Evolutionary conservation across 805 yeast genomes (phyloP), one percentile per base, ranked within the genome.

Genomic region (Scheffersomyces lignosus): DNA sequence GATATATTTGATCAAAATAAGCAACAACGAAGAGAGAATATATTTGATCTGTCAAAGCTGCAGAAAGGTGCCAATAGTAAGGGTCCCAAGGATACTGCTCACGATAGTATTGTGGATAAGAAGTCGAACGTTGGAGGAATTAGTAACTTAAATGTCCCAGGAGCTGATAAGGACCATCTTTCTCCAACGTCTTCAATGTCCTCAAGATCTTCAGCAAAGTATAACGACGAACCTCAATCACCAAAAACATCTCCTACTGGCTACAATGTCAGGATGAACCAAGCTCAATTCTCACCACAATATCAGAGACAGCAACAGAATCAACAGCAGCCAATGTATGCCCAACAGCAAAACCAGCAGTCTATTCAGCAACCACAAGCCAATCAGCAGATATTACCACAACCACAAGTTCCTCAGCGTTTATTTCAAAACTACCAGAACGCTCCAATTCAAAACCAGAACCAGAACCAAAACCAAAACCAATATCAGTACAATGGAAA

Each of bases 181-280:
- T 62, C 70, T 4, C 69, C 71, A 1, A 54, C 66, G 1, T 62
- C 70, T 4, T 64, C 71, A 0, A 41, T 61, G 41, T 62, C 70
- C 2, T 60, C 68, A 5, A 56, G 53, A 29, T 45, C 60, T 12
- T 60, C 67, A 2, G 46, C 40, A 4, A 58, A 56, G 34, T 48
- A 49, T 14, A 41, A 49, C 10, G 72, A 66, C 14, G 64, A 64
- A 36, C 64, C 70, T 1, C 70, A 64, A 31, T 63, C 70, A 4
- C 74, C 74, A 0, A 66, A 58, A 27, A 59, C 71, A 2, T 63
- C 70, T 2, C 72, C 71, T 0, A 43, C 45, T 17, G 29, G 40
- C 8, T 43, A 26, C 31, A 35, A 43, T 24, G 40, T 44, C 5
- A 33, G 41, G 1, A 24, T 47, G 34, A 40, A 37, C 23, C 39